phyloP scores from a whole-genome alignment of 2,329 filamentous ascomycete species.

The Nemania sp. region DNA sequence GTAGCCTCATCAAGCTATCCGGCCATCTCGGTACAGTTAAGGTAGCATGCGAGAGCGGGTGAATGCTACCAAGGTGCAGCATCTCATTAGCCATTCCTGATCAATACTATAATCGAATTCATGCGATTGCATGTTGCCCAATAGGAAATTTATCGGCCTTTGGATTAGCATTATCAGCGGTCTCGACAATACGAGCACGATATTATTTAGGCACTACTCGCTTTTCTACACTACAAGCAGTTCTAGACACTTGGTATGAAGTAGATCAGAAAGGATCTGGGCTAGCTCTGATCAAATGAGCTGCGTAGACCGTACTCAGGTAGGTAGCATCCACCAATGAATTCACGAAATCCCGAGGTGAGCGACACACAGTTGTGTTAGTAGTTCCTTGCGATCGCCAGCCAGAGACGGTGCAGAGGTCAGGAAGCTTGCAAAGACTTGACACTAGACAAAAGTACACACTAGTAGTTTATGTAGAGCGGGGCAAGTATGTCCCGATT shows the following conservation, averaged over 20 bases:
- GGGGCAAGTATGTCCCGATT: conserved; percentile 14
- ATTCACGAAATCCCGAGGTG: conserved; percentile 11
- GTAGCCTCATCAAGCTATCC: conserved; percentile 12
- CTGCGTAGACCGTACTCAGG: conserved; percentile 1
- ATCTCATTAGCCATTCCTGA: conserved; percentile 21
- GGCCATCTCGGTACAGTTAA: conserved; percentile 11
- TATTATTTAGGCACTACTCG: no score
- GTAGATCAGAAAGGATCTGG: no score
- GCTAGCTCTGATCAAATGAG: conserved; percentile 20
- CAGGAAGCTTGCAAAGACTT: conserved; percentile 20
- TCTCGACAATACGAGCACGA: no score
- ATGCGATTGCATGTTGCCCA: conserved; percentile 20
- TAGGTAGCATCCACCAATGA: conserved; percentile 27
- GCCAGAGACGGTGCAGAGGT: conserved; percentile 25
- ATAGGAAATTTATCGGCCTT: conserved; percentile 17
- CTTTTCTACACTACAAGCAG: no score
- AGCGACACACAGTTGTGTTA: conserved; percentile 11
- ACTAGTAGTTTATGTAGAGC: no score
- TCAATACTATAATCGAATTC: conserved; percentile 15
- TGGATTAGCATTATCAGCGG: conserved; percentile 6
- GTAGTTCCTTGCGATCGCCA: conserved; percentile 13
- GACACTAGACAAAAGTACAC: not conserved
- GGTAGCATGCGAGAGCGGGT: not conserved
- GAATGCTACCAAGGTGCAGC: conserved; percentile 22
- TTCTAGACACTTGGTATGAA: no score